These are phyloP conservation scores for Drechslera avenae DNA, from an alignment of 2,329 filamentous ascomycete species.

Conservation along the genomic window DNA sequence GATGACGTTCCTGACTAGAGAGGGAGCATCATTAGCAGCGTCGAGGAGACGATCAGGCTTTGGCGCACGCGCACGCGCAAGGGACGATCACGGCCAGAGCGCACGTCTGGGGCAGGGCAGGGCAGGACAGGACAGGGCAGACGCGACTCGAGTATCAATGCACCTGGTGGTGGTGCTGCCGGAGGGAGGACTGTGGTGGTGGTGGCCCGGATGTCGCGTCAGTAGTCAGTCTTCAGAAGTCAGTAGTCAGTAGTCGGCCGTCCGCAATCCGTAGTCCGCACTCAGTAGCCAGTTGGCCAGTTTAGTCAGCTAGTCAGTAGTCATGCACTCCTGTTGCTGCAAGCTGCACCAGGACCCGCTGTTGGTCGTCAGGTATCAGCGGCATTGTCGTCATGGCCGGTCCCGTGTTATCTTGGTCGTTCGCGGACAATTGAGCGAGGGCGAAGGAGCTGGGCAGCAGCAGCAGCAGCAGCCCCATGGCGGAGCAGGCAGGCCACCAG, in stretches of 20 bases:
- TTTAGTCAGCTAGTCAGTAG: constrained; percentile 11
- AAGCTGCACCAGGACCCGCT: constrained; percentile 22
- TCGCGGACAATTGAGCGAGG: too few relatives aligned
- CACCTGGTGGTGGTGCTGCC: too few relatives aligned
- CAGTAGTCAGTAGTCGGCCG: too few relatives aligned
- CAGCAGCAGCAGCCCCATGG: neutral
- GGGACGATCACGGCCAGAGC: constrained; percentile 7
- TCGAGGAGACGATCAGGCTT: neutral
- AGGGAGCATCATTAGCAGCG: neutral
- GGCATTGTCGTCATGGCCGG: constrained; percentile 16
- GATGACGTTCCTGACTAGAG: constrained; percentile 20
- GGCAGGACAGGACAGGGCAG: too few relatives aligned
- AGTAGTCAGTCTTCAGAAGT: too few relatives aligned
- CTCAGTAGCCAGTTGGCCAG: too few relatives aligned
- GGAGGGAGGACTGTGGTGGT: too few relatives aligned
- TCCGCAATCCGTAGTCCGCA: too few relatives aligned
- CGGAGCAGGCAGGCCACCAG: neutral
- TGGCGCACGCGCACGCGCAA: constrained; percentile 2
- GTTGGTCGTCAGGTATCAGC: constrained; percentile 18
- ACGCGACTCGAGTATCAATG: too few relatives aligned
- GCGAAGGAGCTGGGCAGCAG: too few relatives aligned
- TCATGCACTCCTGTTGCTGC: constrained; percentile 21
- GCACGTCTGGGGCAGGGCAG: constrained; percentile 13
- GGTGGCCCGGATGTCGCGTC: too few relatives aligned
- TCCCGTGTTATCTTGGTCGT: constrained; percentile 10